Evolutionary conservation across 2,329 filamentous ascomycete species (phyloP), one percentile per base, ranked within the genome.

Genomic region (Tolypocladium guangdongense): DNA sequence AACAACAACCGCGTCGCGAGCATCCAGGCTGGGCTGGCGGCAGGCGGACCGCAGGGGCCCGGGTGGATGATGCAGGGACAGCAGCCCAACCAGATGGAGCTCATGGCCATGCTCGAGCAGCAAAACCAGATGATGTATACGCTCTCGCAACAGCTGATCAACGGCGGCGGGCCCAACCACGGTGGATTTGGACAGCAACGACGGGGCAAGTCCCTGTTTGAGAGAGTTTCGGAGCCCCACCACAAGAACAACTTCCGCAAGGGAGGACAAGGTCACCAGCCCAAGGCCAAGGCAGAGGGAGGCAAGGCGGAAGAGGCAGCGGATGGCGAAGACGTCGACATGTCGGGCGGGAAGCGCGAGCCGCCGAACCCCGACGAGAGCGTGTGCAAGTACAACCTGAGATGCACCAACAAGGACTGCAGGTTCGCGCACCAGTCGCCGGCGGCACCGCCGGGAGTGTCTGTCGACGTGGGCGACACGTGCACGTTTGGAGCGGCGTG

Each of bases 381-480:
- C 16, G 75, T 92, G 57, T 99, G 93, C 81, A 89, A 87, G 64
- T 99, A 84, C 76, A 96, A 97, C 72, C 75, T 93, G 52, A 78
- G 81, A 58, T 99, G 93, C 74, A 88, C 87, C 39, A 95, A 95
- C 70, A 83, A 82, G 60, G 88, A 95, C 57, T 99, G 93, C 73
- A 87, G 86, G 59, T 99, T 90, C 68, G 93, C 90, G 20, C 93
- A 99, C 65, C 92, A 96, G 72, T 96, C 91, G 18, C 90, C 93
- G 2, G 90, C 88, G 2, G 91, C 92, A 35, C 87, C 89, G 4
- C 85, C 86, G 2, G 88, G 87, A 32, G 81, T 80, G 2, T 78
- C 84, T 0, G 77, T 97, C 54, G 93, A 97, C 67, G 78, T 91
- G 60, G 81, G 78, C 55, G 90, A 95, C 63, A 77, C 80, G 20